Evolutionary conservation across 257 asterid species (phyloP).

Genomic region (Echites panduratus): DNA sequence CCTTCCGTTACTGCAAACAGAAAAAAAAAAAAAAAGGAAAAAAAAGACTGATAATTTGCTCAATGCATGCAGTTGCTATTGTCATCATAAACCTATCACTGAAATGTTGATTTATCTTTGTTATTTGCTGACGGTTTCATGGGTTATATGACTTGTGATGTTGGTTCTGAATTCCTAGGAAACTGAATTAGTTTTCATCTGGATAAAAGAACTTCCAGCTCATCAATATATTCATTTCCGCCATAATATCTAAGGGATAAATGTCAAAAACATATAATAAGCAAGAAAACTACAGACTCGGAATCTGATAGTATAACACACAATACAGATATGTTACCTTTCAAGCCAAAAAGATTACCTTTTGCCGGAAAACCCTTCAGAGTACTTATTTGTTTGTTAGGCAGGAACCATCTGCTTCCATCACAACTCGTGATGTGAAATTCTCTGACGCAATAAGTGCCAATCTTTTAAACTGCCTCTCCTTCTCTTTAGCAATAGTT

Average conservation of each 20-base stretch:
- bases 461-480: constrained; percentile 82
- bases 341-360: constrained; percentile 35
- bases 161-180: too few relatives aligned
- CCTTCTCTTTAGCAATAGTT: constrained; percentile 77
- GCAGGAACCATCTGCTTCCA: constrained; percentile 99
- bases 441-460: constrained; percentile 96
- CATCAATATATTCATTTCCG: constrained; percentile 84
- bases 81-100: neutral
- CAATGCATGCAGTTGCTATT: neutral
- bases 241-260: constrained; percentile 64
- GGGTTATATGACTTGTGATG: neutral
- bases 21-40: too few relatives aligned
- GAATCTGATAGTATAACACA: neutral
- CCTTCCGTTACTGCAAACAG: neutral
- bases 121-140: neutral
- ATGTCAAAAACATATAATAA: neutral
- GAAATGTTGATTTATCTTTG: neutral
- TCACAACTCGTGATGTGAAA: constrained; percentile 93
- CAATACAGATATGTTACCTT: neutral
- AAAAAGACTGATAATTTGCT: neutral
- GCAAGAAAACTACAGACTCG: neutral
- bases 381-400: constrained; percentile 90
- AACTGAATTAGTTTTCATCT: too few relatives aligned
- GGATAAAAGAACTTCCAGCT: constrained; percentile 65
- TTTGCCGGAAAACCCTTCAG: constrained; percentile 95